phyloP scores from a whole-genome alignment of 805 yeast species.

The Barnettozyma pratensis region DNA sequence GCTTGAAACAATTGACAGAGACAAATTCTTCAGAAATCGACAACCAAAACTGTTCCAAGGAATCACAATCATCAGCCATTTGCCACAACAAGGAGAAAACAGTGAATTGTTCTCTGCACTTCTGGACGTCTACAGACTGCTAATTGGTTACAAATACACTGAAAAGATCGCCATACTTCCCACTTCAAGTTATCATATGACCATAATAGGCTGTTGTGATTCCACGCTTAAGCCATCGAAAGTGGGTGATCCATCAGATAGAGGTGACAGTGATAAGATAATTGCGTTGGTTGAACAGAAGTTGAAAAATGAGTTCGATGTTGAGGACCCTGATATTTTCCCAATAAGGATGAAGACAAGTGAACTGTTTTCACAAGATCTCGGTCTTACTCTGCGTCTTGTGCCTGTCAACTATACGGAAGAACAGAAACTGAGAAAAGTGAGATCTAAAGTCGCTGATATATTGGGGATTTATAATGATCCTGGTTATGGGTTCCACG shows the following conservation, averaged over 20 bases:
- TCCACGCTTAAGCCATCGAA: neutral
- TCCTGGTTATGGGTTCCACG: neutral
- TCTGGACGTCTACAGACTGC: neutral
- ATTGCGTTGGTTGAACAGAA: neutral
- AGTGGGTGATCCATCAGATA: neutral
- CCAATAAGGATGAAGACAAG: neutral
- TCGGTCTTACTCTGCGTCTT: neutral
- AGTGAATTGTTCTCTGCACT: neutral
- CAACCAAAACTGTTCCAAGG: neutral
- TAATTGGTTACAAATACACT: neutral
- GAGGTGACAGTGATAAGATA: too few relatives aligned
- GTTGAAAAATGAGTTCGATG: neutral
- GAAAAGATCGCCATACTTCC: neutral
- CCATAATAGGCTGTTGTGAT: neutral
- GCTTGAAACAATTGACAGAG: neutral
- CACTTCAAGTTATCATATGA: slow-evolving; percentile 1
- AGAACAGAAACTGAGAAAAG: neutral
- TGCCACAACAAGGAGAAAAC: neutral
- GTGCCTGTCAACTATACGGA: neutral
- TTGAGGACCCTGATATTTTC: neutral
- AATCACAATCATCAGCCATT: neutral
- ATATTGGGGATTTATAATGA: neutral
- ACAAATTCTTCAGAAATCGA: neutral
- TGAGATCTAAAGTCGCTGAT: neutral
- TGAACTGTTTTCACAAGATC: too few relatives aligned